Conservation (phyloP, 805 yeast species). For the Metschnikowia santaceciliae region DNA sequence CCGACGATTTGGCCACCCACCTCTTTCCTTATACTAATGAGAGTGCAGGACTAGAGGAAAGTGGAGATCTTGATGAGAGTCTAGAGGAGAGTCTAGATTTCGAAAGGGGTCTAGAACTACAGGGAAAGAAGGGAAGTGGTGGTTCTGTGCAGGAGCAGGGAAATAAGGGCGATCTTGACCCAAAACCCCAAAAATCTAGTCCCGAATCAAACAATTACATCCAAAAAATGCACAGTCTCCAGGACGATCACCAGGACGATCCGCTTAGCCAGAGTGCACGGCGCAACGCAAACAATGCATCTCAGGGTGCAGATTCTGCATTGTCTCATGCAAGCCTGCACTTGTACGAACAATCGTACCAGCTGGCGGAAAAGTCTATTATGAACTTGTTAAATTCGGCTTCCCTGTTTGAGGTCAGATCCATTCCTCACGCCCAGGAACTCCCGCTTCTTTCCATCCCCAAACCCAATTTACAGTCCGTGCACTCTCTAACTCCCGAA, state of each 20-base stretch:
- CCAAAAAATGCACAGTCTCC: too few species aligned
- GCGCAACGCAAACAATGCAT: neutral
- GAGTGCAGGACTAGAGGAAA: neutral
- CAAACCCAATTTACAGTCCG: neutral
- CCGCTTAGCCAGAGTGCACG: neutral
- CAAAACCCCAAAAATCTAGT: neutral
- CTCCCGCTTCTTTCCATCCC: neutral
- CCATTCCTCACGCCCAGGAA: neutral
- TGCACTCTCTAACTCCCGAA: neutral
- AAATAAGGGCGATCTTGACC: too few species aligned
- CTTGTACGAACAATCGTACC: conserved; percentile 17
- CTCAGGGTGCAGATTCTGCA: neutral
- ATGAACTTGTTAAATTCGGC: conserved; percentile 33
- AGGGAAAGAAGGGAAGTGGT: too few species aligned
- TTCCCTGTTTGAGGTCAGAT: conserved; percentile 9
- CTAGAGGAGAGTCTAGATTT: neutral
- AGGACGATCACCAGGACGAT: too few species aligned
- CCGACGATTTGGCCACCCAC: conserved; percentile 34
- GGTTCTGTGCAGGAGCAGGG: too few species aligned
- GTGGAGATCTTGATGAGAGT: neutral
- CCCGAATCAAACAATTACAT: too few species aligned
- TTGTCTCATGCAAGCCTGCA: conserved; percentile 1
- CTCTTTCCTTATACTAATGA: conserved; percentile 11
- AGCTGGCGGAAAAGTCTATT: conserved; percentile 39
- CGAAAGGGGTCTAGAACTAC: neutral